Conservation (phyloP, 192 early-diverging fungal genomes). For the Entrophospora sp. region DNA sequence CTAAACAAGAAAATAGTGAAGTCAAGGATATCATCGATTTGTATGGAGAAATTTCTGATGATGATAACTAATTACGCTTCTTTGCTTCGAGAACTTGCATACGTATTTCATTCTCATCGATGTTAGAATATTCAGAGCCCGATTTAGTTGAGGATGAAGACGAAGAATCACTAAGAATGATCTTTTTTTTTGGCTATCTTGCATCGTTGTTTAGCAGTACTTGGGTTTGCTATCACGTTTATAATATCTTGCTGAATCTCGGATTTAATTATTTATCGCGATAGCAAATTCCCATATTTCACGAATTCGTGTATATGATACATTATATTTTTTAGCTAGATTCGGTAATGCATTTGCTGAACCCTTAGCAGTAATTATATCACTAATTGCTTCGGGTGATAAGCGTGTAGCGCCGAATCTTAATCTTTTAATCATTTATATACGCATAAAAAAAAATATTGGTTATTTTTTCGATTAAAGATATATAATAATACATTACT, state of each 20-base stretch:
- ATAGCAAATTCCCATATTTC: slow-evolving; percentile 8
- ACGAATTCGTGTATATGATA: slow-evolving; percentile 10
- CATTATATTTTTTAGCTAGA: slow-evolving; percentile 10
- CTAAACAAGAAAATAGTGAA: too few relatives aligned
- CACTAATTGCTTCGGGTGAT: slow-evolving; percentile 7
- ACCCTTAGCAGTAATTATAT: slow-evolving; percentile 11
- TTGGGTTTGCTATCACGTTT: too few relatives aligned
- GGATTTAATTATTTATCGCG: slow-evolving; percentile 8
- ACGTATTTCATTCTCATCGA: slow-evolving; percentile 2
- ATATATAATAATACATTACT: too few relatives aligned
- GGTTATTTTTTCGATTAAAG: too few relatives aligned
- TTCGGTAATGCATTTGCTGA: slow-evolving; percentile 7
- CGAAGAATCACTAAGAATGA: slow-evolving; percentile 9
- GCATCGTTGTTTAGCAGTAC: too few relatives aligned
- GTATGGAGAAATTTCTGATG: neutral
- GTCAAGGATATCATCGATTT: too few relatives aligned
- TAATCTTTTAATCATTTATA: slow-evolving; percentile 8
- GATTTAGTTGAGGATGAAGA: slow-evolving; percentile 6
- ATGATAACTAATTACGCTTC: slow-evolving; percentile 7
- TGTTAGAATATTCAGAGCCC: slow-evolving; percentile 8
- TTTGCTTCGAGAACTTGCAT: neutral
- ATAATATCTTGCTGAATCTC: too few relatives aligned
- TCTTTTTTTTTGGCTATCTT: slow-evolving; percentile 9
- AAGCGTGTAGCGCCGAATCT: slow-evolving; percentile 6
- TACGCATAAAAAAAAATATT: too few relatives aligned